Evolutionary conservation across 192 early-diverging fungal genomes (phyloP), one percentile per base, ranked within the genome.

Genomic region (Coemansia sp.): DNA sequence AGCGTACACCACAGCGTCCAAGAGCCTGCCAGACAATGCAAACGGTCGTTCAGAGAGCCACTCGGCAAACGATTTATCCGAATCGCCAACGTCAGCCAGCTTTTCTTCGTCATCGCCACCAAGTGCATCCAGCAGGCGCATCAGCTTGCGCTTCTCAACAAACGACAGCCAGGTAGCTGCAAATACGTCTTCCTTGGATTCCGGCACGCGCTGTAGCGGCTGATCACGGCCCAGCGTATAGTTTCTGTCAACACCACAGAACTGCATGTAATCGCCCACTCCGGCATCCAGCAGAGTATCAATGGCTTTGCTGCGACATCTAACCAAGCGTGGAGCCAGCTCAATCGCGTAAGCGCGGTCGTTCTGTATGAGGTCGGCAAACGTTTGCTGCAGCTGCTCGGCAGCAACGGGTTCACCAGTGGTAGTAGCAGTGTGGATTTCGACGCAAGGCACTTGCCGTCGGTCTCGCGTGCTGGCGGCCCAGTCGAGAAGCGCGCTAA

Each of bases 171-270:
- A 76, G 21, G 88, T 85, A 59, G 86, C 90, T 16, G 86, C 84
- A 85, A 98, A 98, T 18, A 98, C 85, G 71, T 96, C 96, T 68
- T 94, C 94, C 71, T 95, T 96, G 49, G 90, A 90, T 20, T 88
- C 85, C 0, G 96, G 96, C 4, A 95, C 91, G 76, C 88, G 71
- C 49, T 89, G 84, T 18, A 39, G 3, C 60, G 68, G 23, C 83
- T 64, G 39, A 1, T 12, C 10, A 28, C 61, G 51, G 67, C 75
- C 31, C 16, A 62, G 60, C 16, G 95, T 61, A 34, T 84, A 89
- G 9, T 87, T 88, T 10, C 81, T 71, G 55, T 94, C 94, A 13
- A 95, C 64, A 7, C 88, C 86, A 60, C 90, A 89, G 74, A 98
- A 98, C 70, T 96, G 95, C 25, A 96, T 71, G 82, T 95, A 94